These are phyloP conservation scores for Sarocladiaceae sp. DNA, from an alignment of 2,329 filamentous ascomycete genomes.

Conservation along the genomic window DNA sequence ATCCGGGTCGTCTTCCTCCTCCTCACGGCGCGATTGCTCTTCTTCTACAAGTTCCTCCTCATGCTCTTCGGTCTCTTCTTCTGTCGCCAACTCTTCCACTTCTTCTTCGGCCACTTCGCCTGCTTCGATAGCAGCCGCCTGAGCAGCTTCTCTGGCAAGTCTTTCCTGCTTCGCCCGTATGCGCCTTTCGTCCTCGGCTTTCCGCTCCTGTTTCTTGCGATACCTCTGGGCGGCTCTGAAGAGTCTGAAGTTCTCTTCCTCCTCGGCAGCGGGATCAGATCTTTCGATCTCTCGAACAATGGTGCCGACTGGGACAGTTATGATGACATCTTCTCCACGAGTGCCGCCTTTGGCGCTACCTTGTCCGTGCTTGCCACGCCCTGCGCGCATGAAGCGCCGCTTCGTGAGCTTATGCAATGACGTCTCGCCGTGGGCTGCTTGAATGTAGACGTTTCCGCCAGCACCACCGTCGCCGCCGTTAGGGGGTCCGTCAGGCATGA, in stretches of 20 bases:
- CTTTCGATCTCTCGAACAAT: conserved; percentile 78
- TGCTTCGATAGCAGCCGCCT: conserved; percentile 9
- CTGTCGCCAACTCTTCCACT: conserved; percentile 15
- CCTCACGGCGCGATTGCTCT: conserved; percentile 13
- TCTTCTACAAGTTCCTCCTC: conserved; percentile 13
- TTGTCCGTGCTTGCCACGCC: conserved; percentile 70
- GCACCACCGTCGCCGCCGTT: conserved; percentile 93
- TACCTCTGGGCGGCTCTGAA: conserved; percentile 27
- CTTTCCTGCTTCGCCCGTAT: conserved; percentile 11
- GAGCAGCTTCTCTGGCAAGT: conserved; percentile 10
- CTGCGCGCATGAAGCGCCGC: conserved; percentile 66
- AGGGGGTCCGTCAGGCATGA: conserved; percentile 77
- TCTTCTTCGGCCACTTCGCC: conserved; percentile 17
- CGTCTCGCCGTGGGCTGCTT: conserved; percentile 84
- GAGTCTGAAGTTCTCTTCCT: conserved; percentile 33
- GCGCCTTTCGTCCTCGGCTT: conserved; percentile 28
- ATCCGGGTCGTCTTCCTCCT: conserved; percentile 32
- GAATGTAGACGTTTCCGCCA: conserved; percentile 90
- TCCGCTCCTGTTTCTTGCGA: conserved; percentile 21
- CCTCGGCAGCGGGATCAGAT: conserved; percentile 68
- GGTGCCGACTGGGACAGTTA: conserved; percentile 89
- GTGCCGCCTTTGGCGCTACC: conserved; percentile 68
- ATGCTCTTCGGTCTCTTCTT: conserved; percentile 15
- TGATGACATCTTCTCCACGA: conserved; percentile 77
- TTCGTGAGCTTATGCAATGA: conserved; percentile 87